A percentile compares a stretch with the other conserved stretches of the same genome.
phyloP scores from a whole-genome alignment of 257 asterid genomes.

The Jacaranda copaia region DNA sequence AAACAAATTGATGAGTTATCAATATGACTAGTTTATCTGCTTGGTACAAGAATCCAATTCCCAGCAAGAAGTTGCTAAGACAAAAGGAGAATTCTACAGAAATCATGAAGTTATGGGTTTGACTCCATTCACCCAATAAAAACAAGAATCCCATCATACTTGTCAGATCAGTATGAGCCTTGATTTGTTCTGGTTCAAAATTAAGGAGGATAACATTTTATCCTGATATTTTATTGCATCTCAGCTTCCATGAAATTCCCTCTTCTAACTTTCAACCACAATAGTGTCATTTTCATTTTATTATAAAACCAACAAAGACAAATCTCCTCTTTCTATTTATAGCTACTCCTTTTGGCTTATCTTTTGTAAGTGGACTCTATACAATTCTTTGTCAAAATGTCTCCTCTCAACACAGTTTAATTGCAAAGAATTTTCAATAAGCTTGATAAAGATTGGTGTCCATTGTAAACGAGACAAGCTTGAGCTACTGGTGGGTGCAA shows the following conservation, averaged over 20 bases:
- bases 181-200: neutral
- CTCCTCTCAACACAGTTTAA: conserved; percentile 39
- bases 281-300: neutral
- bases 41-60: neutral
- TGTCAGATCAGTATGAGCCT: conserved; percentile 22
- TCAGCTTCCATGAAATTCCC: conserved; percentile 29
- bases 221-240: neutral
- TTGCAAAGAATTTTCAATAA: conserved; percentile 55
- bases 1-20: too few species aligned
- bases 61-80: neutral
- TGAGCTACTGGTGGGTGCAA: conserved; percentile 49
- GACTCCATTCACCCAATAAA: conserved; percentile 1
- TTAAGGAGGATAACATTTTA: neutral
- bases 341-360: neutral
- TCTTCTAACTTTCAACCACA: conserved; percentile 19
- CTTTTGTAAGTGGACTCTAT: too few species aligned
- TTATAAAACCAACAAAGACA: neutral
- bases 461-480: conserved; percentile 48
- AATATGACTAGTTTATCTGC: neutral
- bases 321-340: conserved; percentile 4
- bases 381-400: conserved; percentile 34
- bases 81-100: conserved; percentile 4
- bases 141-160: conserved; percentile 2
- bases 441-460: conserved; percentile 50
- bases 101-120: neutral